These are phyloP conservation scores for Daldinia childiae DNA, from an alignment of 495 filamentous ascomycete genomes.

Conservation along the genomic window DNA sequence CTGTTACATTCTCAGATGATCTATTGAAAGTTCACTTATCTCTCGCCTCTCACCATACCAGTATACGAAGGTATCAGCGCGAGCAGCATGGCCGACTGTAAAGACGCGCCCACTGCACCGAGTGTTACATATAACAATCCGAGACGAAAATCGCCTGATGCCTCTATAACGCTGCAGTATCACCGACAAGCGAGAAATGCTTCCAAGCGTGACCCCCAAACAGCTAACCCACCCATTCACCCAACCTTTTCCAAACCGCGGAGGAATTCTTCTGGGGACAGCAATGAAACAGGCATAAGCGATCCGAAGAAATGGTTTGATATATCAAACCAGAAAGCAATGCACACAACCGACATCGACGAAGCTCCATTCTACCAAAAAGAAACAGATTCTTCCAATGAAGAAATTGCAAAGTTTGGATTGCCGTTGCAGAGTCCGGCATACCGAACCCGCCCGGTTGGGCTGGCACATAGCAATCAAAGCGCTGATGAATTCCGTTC, in stretches of 20 bases:
- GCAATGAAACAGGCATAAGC: constrained; percentile 51
- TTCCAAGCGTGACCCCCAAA: constrained; percentile 24
- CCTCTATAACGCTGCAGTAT: constrained; percentile 53
- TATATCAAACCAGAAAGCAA: constrained; percentile 54
- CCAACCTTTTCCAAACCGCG: constrained; percentile 30
- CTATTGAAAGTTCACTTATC: constrained; percentile 5
- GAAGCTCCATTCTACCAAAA: constrained; percentile 66
- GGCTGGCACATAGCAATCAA: constrained; percentile 50
- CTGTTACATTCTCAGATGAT: constrained; percentile 12
- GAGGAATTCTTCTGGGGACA: constrained; percentile 54
- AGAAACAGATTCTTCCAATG: constrained; percentile 56
- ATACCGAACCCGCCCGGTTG: constrained; percentile 40
- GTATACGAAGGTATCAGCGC: constrained; percentile 36
- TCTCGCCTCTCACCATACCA: constrained; percentile 6
- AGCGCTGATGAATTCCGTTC: constrained; percentile 18
- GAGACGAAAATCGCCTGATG: constrained; percentile 50
- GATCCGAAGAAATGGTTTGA: constrained; percentile 60
- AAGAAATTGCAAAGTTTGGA: constrained; percentile 36
- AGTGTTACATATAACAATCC: constrained; percentile 49
- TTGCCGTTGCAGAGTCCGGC: constrained; percentile 30
- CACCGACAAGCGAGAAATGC: constrained; percentile 53
- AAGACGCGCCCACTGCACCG: constrained; percentile 42
- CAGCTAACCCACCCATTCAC: constrained; percentile 5
- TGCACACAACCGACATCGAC: constrained; percentile 48
- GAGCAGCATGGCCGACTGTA: constrained; percentile 40